Base-by-base conservation (phyloP, 2,329 filamentous ascomycete species). In the Triangularia setosa region DNA sequence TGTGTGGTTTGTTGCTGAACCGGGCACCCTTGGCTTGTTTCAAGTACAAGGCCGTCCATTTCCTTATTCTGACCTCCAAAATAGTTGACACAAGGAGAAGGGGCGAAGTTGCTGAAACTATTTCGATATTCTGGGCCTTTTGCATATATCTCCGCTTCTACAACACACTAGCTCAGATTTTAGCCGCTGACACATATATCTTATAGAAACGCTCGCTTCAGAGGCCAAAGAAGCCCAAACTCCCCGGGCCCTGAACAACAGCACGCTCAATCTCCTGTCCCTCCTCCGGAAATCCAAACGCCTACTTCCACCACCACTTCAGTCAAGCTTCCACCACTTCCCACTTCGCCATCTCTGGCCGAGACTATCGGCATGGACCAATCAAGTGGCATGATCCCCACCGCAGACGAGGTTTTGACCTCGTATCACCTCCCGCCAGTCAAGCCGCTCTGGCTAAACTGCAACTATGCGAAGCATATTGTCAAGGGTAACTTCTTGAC, bases 401-500 rank as follows among this genome's bases (percentile, higher is more conserved):
- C 75, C 68, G 79, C 78, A 64, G 84, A 88, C 71, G 84, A 86
- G 63, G 75, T 84, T 60, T 81, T 88, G 69, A 79, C 80, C 70
- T 80, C 80, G 12, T 88, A 88, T 73, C 86, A 89, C 70, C 80
- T 91, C 65, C 89, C 89, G 65, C 83, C 86, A 48, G 85, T 86
- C 30, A 80, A 87, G 65, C 91, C 91, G 16, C 79, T 91, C 66
- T 93, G 91, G 87, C 86, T 93, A 72, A 89, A 91, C 73, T 84
- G 89, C 63, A 80, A 87, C 67, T 90, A 91, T 74, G 89, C 90
- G 62, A 91, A 90, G 75, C 88, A 96, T 73, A 96, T 97, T 69
- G 93, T 97, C 73, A 96, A 94, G 81, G 94, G 94, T 65, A 98
- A 97, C 80, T 97, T 98, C 75, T 92, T 97, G 89, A 97, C 94